phyloP scores from a whole-genome alignment of 225 moss, liverwort and hornwort species.

The Rhytidiadelphus loreus region DNA sequence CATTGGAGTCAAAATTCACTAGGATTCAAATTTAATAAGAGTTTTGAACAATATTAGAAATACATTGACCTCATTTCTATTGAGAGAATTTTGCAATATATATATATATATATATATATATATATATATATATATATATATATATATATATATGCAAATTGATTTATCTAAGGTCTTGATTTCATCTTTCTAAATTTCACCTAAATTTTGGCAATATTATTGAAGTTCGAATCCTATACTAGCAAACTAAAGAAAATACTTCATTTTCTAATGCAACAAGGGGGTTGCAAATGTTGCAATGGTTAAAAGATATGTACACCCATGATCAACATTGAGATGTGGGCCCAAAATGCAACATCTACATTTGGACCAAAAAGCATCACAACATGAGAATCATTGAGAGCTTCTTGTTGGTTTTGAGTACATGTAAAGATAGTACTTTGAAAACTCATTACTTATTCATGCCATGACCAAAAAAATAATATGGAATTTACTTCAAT shows the following conservation, averaged over 20 bases:
- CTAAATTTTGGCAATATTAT: neutral
- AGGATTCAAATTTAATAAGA: neutral
- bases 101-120: too few species aligned
- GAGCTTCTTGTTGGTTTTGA: neutral
- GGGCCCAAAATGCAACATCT: rapidly evolving
- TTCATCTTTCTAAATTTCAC: neutral
- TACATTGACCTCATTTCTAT: neutral
- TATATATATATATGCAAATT: too few species aligned
- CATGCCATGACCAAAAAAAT: rapidly evolving
- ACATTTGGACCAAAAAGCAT: neutral
- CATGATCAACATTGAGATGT: neutral
- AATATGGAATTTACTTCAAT: neutral
- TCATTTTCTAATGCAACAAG: rapidly evolving
- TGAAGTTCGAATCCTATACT: neutral
- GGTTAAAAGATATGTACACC: neutral
- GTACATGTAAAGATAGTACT: rapidly evolving
- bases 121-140: too few species aligned
- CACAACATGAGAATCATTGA: rapidly evolving
- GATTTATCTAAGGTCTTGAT: neutral
- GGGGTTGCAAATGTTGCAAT: neutral
- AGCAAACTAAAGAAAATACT: neutral
- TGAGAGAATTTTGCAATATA: too few species aligned
- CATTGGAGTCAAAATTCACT: neutral
- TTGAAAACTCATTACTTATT: neutral
- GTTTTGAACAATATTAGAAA: neutral